Evolutionary conservation across 164 flowering plant genomes (phyloP).

Genomic region (Aristolochia fimbriata): DNA sequence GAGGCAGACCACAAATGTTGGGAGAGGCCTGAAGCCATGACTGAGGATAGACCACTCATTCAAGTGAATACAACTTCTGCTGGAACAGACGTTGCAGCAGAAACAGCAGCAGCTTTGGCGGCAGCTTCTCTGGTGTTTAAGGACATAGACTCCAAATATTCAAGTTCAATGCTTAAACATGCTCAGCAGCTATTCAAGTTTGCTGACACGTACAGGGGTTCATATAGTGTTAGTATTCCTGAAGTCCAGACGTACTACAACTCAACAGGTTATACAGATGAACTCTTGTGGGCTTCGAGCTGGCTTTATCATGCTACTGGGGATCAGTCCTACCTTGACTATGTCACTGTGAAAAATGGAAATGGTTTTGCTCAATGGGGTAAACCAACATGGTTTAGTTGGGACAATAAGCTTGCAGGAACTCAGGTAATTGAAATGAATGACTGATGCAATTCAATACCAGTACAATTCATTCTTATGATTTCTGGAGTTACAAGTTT

Average conservation of each 20-base stretch:
- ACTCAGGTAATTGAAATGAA: slow-evolving; percentile 49
- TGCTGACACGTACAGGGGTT: slow-evolving; percentile 54
- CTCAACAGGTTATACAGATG: slow-evolving; percentile 85
- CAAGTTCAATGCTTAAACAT: slow-evolving; percentile 61
- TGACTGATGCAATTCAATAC: background rate
- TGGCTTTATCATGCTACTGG: slow-evolving; percentile 96
- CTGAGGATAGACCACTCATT: slow-evolving; percentile 56
- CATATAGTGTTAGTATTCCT: slow-evolving; percentile 63
- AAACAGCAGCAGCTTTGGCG: slow-evolving; percentile 94
- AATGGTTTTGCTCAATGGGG: slow-evolving; percentile 54
- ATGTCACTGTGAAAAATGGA: slow-evolving; percentile 56
- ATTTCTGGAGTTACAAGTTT: too few species aligned
- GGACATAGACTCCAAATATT: slow-evolving; percentile 42
- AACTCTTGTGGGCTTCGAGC: slow-evolving; percentile 93
- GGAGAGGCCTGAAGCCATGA: slow-evolving; percentile 80
- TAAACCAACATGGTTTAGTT: slow-evolving; percentile 85
- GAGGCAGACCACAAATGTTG: slow-evolving; percentile 73
- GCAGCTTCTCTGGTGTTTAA: slow-evolving; percentile 83
- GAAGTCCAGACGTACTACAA: slow-evolving; percentile 58
- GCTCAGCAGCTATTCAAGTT: slow-evolving; percentile 63
- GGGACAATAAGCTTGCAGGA: slow-evolving; percentile 92
- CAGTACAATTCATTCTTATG: too few species aligned
- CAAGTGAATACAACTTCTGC: slow-evolving; percentile 62
- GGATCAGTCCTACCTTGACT: slow-evolving; percentile 50
- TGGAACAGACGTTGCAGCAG: slow-evolving; percentile 92